Conservation (phyloP, 179 eudicot species). For the Spergularia azorica region DNA sequence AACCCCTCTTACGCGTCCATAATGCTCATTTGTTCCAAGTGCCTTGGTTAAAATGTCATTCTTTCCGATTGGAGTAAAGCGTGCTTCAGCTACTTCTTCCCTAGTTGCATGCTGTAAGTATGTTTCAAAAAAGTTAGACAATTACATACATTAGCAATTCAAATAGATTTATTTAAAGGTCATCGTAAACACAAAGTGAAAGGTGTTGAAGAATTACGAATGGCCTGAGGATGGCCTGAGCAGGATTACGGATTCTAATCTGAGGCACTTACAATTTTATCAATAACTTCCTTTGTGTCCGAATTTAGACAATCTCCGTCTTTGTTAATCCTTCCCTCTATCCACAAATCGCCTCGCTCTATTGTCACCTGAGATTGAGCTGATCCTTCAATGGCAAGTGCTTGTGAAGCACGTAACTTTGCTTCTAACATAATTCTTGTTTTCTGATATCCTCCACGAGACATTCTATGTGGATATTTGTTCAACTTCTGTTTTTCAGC, state of each 20-base stretch:
- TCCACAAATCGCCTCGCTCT: background rate
- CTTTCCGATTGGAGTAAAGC: background rate
- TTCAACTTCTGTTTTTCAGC: background rate
- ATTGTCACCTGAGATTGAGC: background rate
- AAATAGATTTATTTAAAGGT: background rate
- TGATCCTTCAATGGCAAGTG: background rate
- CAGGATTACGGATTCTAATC: no score
- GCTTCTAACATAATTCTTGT: background rate
- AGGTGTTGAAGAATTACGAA: no score
- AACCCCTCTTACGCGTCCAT: constrained; percentile 5
- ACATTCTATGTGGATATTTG: background rate
- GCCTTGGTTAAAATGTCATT: background rate
- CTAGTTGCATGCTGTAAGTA: background rate
- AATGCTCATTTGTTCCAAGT: background rate
- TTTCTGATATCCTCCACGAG: background rate
- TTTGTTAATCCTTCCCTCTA: background rate
- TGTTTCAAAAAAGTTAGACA: background rate
- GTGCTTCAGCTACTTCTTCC: background rate
- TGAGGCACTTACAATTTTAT: constrained; percentile 9
- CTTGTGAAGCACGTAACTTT: background rate
- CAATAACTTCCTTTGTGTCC: background rate
- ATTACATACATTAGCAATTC: background rate
- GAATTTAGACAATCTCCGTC: background rate
- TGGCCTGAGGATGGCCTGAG: no score
- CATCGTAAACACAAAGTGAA: background rate